These are phyloP conservation scores for Coprinopsis strossmayeri DNA, from an alignment of 768 basidiomycete species.

Conservation along the genomic window DNA sequence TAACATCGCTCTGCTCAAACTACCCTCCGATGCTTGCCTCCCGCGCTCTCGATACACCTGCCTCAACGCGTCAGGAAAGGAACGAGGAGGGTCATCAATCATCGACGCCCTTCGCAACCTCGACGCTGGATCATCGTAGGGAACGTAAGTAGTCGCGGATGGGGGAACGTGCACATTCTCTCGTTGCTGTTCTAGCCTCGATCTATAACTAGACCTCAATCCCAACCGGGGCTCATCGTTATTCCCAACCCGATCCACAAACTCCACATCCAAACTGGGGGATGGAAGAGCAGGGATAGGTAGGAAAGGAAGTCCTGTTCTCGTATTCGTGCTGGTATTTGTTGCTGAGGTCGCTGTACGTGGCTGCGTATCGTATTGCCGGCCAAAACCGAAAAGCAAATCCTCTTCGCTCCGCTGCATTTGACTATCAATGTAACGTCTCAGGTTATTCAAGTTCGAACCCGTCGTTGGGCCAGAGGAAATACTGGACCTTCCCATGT, in stretches of 20 bases:
- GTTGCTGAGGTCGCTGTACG: not conserved
- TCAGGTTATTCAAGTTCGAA: not conserved
- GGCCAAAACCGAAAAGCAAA: not conserved
- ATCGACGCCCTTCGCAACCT: not conserved
- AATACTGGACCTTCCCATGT: too few relatives aligned
- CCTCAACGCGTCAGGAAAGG: not conserved
- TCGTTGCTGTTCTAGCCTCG: not conserved
- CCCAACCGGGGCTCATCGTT: too few relatives aligned
- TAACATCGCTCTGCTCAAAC: not conserved
- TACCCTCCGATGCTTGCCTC: not conserved
- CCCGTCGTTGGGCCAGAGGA: not conserved
- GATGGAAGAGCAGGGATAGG: slow-evolving; percentile 2
- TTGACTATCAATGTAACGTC: not conserved
- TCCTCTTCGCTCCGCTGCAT: not conserved
- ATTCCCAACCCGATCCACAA: not conserved
- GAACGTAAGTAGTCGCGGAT: not conserved
- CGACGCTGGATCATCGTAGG: not conserved
- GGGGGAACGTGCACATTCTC: not conserved
- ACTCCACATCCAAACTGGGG: slow-evolving; percentile 1
- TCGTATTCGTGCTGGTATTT: too few relatives aligned
- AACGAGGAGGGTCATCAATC: not conserved
- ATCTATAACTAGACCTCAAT: too few relatives aligned
- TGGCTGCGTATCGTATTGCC: not conserved
- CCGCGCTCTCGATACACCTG: not conserved
- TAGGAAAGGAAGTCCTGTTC: not conserved